A percentile compares a stretch with the other conserved stretches of the same genome.
Conservation (phyloP, 1,284 basidiomycete species). For the Ceratobasidium theobromae region DNA sequence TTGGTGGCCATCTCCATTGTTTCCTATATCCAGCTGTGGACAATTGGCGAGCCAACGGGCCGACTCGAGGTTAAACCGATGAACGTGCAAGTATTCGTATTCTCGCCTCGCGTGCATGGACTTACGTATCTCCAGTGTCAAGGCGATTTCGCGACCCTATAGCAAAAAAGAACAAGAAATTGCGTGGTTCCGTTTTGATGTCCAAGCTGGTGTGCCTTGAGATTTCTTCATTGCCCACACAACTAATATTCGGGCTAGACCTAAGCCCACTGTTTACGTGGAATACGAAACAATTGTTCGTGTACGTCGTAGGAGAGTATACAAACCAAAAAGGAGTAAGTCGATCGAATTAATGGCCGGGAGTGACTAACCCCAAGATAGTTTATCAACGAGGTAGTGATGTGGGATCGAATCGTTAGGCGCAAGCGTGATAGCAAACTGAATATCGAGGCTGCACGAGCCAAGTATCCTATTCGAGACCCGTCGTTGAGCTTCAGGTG, state of each 20-base stretch:
- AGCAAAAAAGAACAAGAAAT: constrained; percentile 64
- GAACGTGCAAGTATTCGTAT: constrained; percentile 59
- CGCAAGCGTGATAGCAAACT: constrained; percentile 73
- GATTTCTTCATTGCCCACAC: neutral
- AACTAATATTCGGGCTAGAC: constrained; percentile 52
- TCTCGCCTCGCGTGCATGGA: neutral
- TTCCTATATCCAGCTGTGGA: constrained; percentile 49
- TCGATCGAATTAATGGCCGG: constrained; percentile 30
- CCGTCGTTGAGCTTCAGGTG: constrained; percentile 76
- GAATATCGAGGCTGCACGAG: constrained; percentile 59
- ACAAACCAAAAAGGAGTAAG: constrained; percentile 68
- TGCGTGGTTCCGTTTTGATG: constrained; percentile 74
- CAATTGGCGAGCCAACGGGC: constrained; percentile 61
- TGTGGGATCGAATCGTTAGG: constrained; percentile 89
- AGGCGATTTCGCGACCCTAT: constrained; percentile 49
- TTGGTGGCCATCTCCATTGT: constrained; percentile 67
- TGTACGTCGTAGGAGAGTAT: constrained; percentile 82
- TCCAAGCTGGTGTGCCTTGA: constrained; percentile 62
- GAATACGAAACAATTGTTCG: constrained; percentile 92
- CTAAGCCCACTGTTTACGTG: constrained; percentile 81
- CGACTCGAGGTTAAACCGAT: constrained; percentile 59
- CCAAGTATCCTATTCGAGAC: constrained; percentile 85
- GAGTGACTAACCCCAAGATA: constrained; percentile 41
- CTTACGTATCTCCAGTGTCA: neutral
- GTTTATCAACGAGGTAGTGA: constrained; percentile 79